Conservation (phyloP, 2,329 filamentous ascomycete species). For the Sporothrix schenckii region DNA sequence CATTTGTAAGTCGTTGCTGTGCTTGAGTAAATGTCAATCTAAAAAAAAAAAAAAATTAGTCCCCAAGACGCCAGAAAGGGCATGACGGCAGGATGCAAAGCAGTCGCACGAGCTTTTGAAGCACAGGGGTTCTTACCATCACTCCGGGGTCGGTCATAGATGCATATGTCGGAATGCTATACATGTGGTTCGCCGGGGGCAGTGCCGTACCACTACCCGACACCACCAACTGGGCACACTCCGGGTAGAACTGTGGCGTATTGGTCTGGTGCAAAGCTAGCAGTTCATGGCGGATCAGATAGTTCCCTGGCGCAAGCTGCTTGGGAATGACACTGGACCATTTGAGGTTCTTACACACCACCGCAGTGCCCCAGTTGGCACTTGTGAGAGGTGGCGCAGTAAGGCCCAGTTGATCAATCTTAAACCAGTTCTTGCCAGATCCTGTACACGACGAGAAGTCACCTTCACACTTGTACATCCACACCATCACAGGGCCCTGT, state of each 20-base stretch:
- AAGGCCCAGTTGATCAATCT: constrained; percentile 57
- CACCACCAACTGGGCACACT: constrained; percentile 58
- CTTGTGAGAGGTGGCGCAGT: constrained; percentile 37
- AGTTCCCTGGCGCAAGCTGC: constrained; percentile 55
- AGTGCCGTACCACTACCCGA: constrained; percentile 52
- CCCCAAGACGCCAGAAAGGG: not conserved
- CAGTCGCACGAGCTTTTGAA: not conserved
- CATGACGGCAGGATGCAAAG: not conserved
- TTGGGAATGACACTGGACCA: constrained; percentile 56
- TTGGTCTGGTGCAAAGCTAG: constrained; percentile 59
- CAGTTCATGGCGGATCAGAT: constrained; percentile 60
- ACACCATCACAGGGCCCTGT: constrained; percentile 64
- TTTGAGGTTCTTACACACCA: constrained; percentile 48
- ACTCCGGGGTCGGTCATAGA: constrained; percentile 54
- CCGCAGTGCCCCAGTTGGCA: constrained; percentile 51
- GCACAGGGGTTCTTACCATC: constrained; percentile 12
- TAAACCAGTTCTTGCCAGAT: constrained; percentile 59
- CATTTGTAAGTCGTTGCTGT: constrained; percentile 51
- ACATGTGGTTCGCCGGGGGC: constrained; percentile 48
- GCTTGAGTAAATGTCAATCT: constrained; percentile 54
- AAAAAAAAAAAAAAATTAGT: not conserved
- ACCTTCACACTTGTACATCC: constrained; percentile 55
- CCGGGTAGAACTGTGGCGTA: constrained; percentile 57
- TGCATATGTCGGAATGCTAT: constrained; percentile 51
- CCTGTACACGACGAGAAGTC: constrained; percentile 54